phyloP scores from a whole-genome alignment of 768 basidiomycete species.

The Boletus pseudopeckii region DNA sequence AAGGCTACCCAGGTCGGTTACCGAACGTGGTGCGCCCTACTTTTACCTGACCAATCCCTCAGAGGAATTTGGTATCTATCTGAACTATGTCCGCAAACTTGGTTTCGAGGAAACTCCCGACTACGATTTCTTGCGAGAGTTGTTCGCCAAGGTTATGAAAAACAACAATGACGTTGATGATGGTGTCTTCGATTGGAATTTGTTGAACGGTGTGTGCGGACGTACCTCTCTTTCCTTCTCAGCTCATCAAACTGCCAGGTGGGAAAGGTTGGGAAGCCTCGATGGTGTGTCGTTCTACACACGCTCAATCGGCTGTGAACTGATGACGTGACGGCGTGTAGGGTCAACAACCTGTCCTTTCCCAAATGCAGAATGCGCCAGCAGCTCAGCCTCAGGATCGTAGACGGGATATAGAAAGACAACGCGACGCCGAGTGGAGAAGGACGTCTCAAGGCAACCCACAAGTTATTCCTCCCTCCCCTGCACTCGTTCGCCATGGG shows the following conservation, averaged over 20 bases:
- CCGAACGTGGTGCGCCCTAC: neutral
- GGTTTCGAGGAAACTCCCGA: conserved; percentile 99
- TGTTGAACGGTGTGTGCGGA: conserved; percentile 64
- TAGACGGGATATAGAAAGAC: conserved; percentile 50
- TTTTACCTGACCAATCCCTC: conserved; percentile 10
- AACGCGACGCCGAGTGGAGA: conserved; percentile 60
- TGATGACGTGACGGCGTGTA: conserved; percentile 24
- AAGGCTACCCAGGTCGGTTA: conserved; percentile 84
- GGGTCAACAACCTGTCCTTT: conserved; percentile 63
- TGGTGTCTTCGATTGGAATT: conserved; percentile 94
- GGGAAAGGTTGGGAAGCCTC: conserved; percentile 94
- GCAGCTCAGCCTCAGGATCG: conserved; percentile 52
- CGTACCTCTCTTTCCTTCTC: neutral
- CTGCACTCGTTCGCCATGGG: conserved; percentile 73
- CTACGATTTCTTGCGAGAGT: conserved; percentile 94
- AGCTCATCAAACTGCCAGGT: conserved; percentile 39
- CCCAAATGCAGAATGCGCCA: conserved; percentile 59
- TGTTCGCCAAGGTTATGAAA: conserved; percentile 93
- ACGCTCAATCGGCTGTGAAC: neutral
- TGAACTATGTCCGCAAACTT: conserved; percentile 98
- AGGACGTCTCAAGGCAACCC: conserved; percentile 55
- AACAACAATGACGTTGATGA: conserved; percentile 89
- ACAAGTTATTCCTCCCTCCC: conserved; percentile 65
- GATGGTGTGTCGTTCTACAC: conserved; percentile 47
- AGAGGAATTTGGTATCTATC: conserved; percentile 99